Evolutionary conservation across 2,329 filamentous ascomycete genomes (phyloP).

Genomic region (Aureobasidium sp.): DNA sequence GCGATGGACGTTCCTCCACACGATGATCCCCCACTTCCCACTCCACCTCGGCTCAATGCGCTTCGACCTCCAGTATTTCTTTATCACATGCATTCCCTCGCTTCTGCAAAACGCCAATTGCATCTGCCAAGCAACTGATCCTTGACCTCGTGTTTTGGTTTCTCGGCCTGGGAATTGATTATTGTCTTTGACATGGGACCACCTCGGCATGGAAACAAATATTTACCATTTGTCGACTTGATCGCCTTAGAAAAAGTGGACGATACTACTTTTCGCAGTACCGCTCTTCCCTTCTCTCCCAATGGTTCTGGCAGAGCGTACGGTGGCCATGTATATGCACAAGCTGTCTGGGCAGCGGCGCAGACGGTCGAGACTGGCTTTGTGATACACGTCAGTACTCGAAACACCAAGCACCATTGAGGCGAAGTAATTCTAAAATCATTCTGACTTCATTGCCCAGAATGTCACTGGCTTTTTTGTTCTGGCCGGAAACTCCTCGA

Average conservation of each 20-base stretch:
- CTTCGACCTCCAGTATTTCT: background rate
- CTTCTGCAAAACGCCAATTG: background rate
- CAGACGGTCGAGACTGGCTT: slow-evolving; percentile 46
- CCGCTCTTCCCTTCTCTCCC: slow-evolving; percentile 37
- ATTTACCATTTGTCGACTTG: slow-evolving; percentile 35
- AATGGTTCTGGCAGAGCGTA: slow-evolving; percentile 40
- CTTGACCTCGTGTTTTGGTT: background rate
- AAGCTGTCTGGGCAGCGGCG: slow-evolving; percentile 50
- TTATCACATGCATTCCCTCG: background rate
- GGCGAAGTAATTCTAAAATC: background rate
- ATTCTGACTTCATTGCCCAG: slow-evolving; percentile 27
- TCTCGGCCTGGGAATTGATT: background rate
- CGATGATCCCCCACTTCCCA: slow-evolving; percentile 1
- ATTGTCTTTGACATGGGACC: slow-evolving; percentile 6
- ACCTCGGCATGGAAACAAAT: slow-evolving; percentile 24
- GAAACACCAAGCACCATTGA: background rate
- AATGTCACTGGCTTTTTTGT: slow-evolving; percentile 49
- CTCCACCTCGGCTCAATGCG: background rate
- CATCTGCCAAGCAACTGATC: background rate
- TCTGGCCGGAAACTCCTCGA: slow-evolving; percentile 38
- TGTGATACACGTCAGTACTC: slow-evolving; percentile 42
- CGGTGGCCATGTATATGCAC: slow-evolving; percentile 52
- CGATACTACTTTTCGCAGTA: slow-evolving; percentile 34
- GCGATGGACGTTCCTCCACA: background rate
- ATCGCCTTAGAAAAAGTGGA: slow-evolving; percentile 36